Percentiles rank a stretch among this genome's conserved stretches.
phyloP scores from a whole-genome alignment of 345 rosid species.

The Eucalyptus shirleyi region DNA sequence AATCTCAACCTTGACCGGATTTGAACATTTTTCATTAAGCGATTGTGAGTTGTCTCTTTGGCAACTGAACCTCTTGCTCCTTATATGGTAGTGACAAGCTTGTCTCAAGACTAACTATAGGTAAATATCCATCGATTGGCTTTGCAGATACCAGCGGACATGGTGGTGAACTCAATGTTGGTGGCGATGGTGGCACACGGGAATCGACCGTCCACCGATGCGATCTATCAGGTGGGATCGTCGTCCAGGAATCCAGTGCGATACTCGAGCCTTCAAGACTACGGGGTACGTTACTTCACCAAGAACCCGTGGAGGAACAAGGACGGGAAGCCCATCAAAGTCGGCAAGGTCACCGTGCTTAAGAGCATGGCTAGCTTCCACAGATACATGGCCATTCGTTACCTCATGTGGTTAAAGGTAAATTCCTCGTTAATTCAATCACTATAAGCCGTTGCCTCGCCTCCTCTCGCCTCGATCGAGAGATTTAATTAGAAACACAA shows the following conservation, averaged over 20 bases:
- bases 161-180: slow-evolving; percentile 30
- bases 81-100: background rate
- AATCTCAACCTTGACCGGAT: too few species aligned
- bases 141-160: slow-evolving; percentile 21
- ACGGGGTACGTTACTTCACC: slow-evolving; percentile 11
- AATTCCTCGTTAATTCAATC: background rate
- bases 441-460: background rate
- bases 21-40: too few species aligned
- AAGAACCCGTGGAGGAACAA: slow-evolving; percentile 72
- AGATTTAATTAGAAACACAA: background rate
- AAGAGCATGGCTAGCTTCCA: slow-evolving; percentile 66
- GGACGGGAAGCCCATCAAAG: slow-evolving; percentile 64
- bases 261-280: slow-evolving; percentile 8
- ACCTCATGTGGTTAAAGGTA: slow-evolving; percentile 56
- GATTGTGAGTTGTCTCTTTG: too few species aligned
- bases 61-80: background rate
- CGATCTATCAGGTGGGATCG: slow-evolving; percentile 58
- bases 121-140: background rate
- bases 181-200: slow-evolving; percentile 27
- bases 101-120: background rate
- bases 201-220: background rate
- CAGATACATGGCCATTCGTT: slow-evolving; percentile 58
- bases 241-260: slow-evolving; percentile 19
- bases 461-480: too few species aligned
- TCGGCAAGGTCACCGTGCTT: slow-evolving; percentile 30